Base-by-base conservation (phyloP, 1,139 yeast genomes). In the Torulaspora globosa region DNA sequence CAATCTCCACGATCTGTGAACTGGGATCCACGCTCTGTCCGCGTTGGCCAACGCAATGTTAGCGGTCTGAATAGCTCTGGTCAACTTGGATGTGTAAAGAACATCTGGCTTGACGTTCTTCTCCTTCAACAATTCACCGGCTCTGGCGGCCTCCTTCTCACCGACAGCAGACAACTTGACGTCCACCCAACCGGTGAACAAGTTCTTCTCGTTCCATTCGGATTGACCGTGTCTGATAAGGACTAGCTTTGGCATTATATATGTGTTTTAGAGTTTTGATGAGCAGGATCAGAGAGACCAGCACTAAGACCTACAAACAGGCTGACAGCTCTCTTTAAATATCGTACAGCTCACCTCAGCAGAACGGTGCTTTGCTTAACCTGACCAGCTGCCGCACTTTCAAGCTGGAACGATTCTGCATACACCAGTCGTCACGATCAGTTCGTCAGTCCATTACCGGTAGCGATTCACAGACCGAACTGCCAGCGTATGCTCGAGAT, bases 121-220 rank as follows among this genome's bases (percentile, higher is more conserved):
- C 71, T 88, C 95, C 72, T 83, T 84, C 69, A 92, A 76, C 68
- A 92, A 78, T 69, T 82, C 90, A 72, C 97, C 98, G 59, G 97
- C 98, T 70, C 86, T 82, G 62, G 76, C 75, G 60, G 97, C 97
- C 76, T 92, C 97, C 70, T 83, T 77, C 70, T 78, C 80, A 72
- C 97, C 97, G 61, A 78, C 72, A 53, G 78, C 90, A 48, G 94
- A 82, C 70, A 92, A 81, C 69, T 80, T 78, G 59, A 88, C 95
- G 71, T 90, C 97, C 56, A 90, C 97, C 98, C 98, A 92, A 67
- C 98, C 98, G 70, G 97, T 90, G 83, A 92, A 92, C 63, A 90
- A 79, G 80, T 92, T 90, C 80, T 87, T 87, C 74, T 88, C 96
- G 73, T 90, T 90, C 97, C 97, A 90, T 72, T 87, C 97, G 74